phyloP scores from a whole-genome alignment of 2,329 filamentous ascomycete species.

The Corynespora cassiicola region DNA sequence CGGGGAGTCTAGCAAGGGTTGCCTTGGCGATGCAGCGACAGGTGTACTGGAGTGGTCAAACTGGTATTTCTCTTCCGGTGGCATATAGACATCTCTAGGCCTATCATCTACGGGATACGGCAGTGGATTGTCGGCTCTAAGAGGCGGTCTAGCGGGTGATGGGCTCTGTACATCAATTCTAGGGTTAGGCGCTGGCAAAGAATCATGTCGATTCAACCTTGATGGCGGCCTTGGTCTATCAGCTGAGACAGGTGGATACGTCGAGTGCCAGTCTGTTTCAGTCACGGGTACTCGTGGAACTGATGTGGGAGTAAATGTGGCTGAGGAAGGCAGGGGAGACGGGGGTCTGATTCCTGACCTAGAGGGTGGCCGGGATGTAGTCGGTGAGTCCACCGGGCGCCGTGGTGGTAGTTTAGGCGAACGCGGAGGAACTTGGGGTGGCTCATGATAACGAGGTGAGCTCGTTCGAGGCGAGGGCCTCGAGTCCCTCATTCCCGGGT shows the following conservation, averaged over 20 bases:
- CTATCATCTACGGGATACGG: conserved; percentile 56
- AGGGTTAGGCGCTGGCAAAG: conserved; percentile 33
- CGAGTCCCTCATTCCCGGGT: conserved; percentile 21
- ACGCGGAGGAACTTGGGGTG: conserved; percentile 24
- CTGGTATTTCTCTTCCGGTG: conserved; percentile 51
- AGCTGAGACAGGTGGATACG: conserved; percentile 33
- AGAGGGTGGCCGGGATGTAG: conserved; percentile 34
- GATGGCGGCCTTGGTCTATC: conserved; percentile 35
- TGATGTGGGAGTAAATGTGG: conserved; percentile 22
- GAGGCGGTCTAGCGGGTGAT: too few species aligned
- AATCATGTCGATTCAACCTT: conserved; percentile 36
- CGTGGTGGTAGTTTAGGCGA: conserved; percentile 38
- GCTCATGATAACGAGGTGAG: conserved; percentile 31
- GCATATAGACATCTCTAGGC: conserved; percentile 46
- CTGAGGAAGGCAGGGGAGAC: conserved; percentile 32
- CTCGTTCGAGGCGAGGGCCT: conserved; percentile 29
- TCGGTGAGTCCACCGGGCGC: conserved; percentile 27
- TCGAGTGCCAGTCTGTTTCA: conserved; percentile 38
- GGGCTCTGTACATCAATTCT: conserved; percentile 42
- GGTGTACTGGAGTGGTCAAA: conserved; percentile 35
- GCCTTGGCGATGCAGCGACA: conserved; percentile 22
- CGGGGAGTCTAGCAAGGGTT: conserved; percentile 31
- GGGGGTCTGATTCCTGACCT: conserved; percentile 29
- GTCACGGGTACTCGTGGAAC: conserved; percentile 26
- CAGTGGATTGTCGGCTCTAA: too few species aligned